phyloP scores from a whole-genome alignment of 1,284 basidiomycete species.

The Ceratobasidium sp. region DNA sequence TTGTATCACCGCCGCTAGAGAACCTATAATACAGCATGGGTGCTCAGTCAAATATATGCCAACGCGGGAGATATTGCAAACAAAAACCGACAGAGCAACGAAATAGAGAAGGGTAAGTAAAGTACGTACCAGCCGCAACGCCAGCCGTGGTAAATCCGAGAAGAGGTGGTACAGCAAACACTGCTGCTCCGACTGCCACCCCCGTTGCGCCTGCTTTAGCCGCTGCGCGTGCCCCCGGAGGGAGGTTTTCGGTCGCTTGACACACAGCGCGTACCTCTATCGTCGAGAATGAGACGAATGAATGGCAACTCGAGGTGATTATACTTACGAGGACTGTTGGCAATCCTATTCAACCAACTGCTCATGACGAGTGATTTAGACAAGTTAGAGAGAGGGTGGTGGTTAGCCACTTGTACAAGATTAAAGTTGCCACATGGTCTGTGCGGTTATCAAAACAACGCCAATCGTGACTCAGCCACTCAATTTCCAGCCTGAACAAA shows the following conservation, averaged over 20 bases:
- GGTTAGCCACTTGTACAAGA: not conserved
- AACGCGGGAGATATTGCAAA: too few relatives aligned
- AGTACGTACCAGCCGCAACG: conserved; percentile 18
- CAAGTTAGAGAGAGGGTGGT: not conserved
- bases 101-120: not conserved
- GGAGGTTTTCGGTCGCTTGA: conserved; percentile 1
- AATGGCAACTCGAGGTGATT: not conserved
- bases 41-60: too few relatives aligned
- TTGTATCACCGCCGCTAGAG: conserved; percentile 41
- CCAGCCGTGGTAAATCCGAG: conserved; percentile 27
- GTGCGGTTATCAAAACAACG: not conserved
- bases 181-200: conserved; percentile 11
- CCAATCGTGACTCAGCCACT: not conserved
- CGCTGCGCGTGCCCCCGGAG: not conserved
- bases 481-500: not conserved
- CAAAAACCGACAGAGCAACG: too few relatives aligned
- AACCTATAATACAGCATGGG: conserved; percentile 7
- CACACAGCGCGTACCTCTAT: conserved; percentile 9
- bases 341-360: conserved; percentile 1
- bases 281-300: too few relatives aligned
- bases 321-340: conserved; percentile 15
- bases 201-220: conserved; percentile 27
- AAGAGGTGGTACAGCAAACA: conserved; percentile 18
- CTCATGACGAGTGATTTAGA: not conserved
- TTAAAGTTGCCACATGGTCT: not conserved